These are phyloP conservation scores for Ceratobasidium sp. DNA, from an alignment of 1,284 basidiomycete genomes.

Conservation along the genomic window DNA sequence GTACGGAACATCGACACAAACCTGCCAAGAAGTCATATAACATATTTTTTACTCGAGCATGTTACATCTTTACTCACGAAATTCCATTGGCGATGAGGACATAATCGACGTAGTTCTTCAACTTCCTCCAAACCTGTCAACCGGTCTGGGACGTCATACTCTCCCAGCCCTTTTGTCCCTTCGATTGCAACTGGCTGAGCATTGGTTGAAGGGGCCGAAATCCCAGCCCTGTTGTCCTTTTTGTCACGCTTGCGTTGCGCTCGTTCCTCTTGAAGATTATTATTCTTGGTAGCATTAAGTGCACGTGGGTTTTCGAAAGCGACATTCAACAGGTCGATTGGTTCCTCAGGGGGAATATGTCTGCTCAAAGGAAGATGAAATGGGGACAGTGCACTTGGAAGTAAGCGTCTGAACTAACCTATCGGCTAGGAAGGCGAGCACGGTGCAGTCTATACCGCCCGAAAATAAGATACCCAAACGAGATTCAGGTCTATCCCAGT, in stretches of 20 bases:
- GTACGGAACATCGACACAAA: slow-evolving; percentile 88
- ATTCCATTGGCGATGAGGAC: slow-evolving; percentile 86
- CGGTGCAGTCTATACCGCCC: slow-evolving; percentile 94
- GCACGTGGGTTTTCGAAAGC: slow-evolving; percentile 94
- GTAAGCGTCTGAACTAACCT: slow-evolving; percentile 60
- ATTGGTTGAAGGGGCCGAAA: slow-evolving; percentile 52
- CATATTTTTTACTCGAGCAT: not conserved
- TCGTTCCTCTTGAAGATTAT: slow-evolving; percentile 51
- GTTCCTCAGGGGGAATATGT: slow-evolving; percentile 76
- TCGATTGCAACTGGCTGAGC: slow-evolving; percentile 13
- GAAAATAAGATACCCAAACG: slow-evolving; percentile 92
- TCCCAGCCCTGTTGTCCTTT: slow-evolving; percentile 59
- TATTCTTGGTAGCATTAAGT: slow-evolving; percentile 60
- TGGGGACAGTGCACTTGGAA: not conserved
- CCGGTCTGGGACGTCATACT: slow-evolving; percentile 85
- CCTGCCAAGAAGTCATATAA: slow-evolving; percentile 58
- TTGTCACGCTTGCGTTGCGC: slow-evolving; percentile 56
- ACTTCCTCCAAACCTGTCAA: slow-evolving; percentile 82
- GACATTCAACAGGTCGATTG: slow-evolving; percentile 96
- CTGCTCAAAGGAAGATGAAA: slow-evolving; percentile 58
- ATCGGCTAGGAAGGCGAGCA: slow-evolving; percentile 84
- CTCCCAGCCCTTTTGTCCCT: slow-evolving; percentile 58
- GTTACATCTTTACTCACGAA: slow-evolving; percentile 68
- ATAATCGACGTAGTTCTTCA: slow-evolving; percentile 77
- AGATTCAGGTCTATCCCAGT: not conserved